phyloP scores from a whole-genome alignment of 1,284 basidiomycete genomes.

The Fomitopsis schrenkii region DNA sequence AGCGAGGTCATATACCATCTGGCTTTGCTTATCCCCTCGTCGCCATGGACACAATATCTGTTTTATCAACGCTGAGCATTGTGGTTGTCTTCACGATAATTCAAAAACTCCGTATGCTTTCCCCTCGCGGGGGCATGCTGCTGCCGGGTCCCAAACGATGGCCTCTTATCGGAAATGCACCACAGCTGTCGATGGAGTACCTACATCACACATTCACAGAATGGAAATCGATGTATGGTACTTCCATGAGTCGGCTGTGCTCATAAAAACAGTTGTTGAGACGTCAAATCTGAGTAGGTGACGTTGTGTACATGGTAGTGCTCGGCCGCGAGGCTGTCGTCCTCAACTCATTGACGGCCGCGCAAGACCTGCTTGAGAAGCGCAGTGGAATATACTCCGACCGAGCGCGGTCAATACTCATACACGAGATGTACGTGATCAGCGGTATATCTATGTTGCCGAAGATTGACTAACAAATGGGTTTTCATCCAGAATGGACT shows the following conservation, averaged over 20 bases:
- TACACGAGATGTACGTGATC: conserved; percentile 23
- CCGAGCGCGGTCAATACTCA: conserved; percentile 28
- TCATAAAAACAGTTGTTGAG: background rate
- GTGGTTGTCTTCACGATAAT: too few species aligned
- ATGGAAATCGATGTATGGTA: conserved; percentile 26
- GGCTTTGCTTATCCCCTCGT: too few species aligned
- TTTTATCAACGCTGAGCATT: too few species aligned
- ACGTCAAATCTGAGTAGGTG: conserved; percentile 28
- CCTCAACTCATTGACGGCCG: conserved; percentile 36
- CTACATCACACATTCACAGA: conserved; percentile 37
- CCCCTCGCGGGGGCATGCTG: background rate
- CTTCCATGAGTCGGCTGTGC: background rate
- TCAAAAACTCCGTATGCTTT: too few species aligned
- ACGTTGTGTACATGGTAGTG: conserved; percentile 35
- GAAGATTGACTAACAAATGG: background rate
- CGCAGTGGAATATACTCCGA: conserved; percentile 46
- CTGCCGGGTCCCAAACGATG: conserved; percentile 45
- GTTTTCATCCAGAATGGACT: background rate
- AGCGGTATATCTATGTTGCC: background rate
- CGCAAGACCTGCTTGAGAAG: conserved; percentile 54
- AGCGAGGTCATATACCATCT: too few species aligned
- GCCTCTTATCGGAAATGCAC: conserved; percentile 46
- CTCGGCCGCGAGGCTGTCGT: conserved; percentile 13
- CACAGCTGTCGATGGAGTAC: conserved; percentile 37
- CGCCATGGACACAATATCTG: too few species aligned